These are phyloP conservation scores for Xylariomycetidae sp. DNA, from an alignment of 2,329 filamentous ascomycete genomes.

Conservation along the genomic window DNA sequence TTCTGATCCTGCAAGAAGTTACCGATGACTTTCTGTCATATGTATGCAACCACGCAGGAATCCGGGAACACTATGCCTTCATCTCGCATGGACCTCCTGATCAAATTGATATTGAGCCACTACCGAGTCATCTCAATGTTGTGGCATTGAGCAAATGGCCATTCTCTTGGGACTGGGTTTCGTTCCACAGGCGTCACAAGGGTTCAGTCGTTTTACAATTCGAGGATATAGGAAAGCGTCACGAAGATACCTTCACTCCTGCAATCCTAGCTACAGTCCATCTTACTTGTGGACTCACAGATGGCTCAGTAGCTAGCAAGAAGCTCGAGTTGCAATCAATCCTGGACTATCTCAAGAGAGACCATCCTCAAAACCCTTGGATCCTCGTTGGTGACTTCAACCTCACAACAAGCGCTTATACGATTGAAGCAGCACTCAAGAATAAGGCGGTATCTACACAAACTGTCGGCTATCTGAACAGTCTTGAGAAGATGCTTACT, in stretches of 20 bases:
- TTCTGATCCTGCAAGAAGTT: conserved; percentile 57
- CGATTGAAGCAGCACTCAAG: conserved; percentile 48
- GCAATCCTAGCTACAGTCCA: conserved; percentile 55
- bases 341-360: conserved; percentile 36
- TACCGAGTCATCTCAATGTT: conserved; percentile 57
- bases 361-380: conserved; percentile 42
- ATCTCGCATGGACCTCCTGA: conserved; percentile 52
- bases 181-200: conserved; percentile 53
- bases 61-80: conserved; percentile 49
- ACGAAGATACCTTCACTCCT: conserved; percentile 26
- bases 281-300: conserved; percentile 56
- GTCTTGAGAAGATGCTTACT: conserved; percentile 42
- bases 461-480: conserved; percentile 37
- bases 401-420: conserved; percentile 52
- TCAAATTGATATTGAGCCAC: conserved; percentile 46
- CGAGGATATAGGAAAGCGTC: conserved; percentile 22
- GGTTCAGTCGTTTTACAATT: conserved; percentile 47
- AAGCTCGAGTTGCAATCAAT: conserved; percentile 50
- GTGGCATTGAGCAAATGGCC: conserved; percentile 53
- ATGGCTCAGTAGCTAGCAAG: conserved; percentile 53
- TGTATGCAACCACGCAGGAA: conserved; percentile 41
- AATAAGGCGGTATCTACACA: conserved; percentile 49
- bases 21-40: conserved; percentile 58
- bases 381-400: conserved; percentile 63
- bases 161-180: conserved; percentile 52